Evolutionary conservation across 1,139 yeast species (phyloP), one percentile per base, ranked within the genome.

Genomic region (Debaryomycetaceae sp.): DNA sequence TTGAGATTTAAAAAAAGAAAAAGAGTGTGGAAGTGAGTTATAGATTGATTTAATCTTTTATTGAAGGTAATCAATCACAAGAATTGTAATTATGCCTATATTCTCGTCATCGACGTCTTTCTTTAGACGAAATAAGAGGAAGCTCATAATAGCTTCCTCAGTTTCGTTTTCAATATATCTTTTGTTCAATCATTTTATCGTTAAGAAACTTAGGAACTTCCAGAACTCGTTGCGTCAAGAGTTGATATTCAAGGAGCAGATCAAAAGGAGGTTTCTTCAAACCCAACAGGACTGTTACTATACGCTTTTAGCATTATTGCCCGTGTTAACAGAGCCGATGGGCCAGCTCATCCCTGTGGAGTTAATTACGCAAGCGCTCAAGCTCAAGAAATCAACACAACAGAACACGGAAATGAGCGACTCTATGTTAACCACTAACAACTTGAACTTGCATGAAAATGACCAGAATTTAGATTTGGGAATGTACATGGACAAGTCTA

Each of bases 231-330:
- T 89, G 47, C 76, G 80, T 47, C 87, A 87, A 55, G 95, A 89
- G 65, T 78, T 85, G 46, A 80, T 84, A 48, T 84, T 90, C 43
- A 81, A 84, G 55, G 96, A 88, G 58, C 95, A 87, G 56, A 84
- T 85, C 45, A 76, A 74, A 52, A 66, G 83, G 53, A 69, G 96
- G 49, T 93, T 90, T 59, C 82, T 86, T 44, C 97, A 90, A 68
- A 93, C 97, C 20, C 98, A 91, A 59, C 85, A 84, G 56, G 98
- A 93, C 66, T 88, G 97, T 42, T 77, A 87, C 45, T 83, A 83
- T 65, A 91, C 98, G 0, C 81, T 91, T 47, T 74, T 87, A 60
- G 93, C 96, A 7, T 75, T 93, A 52, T 70, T 89, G 44, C 96
- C 97, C 0, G 88, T 88, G 13, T 71, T 91, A 46, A 76, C 84